These are phyloP conservation scores for Tuber magnatum DNA, from an alignment of 495 filamentous ascomycete genomes.

Conservation along the genomic window DNA sequence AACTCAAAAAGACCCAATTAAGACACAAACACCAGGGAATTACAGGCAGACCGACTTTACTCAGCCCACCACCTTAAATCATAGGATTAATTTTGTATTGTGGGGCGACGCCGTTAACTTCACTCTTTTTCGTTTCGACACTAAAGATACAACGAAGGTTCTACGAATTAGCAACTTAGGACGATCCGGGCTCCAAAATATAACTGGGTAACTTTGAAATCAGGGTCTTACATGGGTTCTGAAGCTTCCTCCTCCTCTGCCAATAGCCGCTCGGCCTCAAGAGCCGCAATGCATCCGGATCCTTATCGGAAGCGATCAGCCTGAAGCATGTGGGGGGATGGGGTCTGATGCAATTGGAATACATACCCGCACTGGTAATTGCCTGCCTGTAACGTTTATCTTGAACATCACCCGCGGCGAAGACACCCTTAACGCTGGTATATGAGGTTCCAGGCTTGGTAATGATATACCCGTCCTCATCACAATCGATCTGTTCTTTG, in stretches of 20 bases:
- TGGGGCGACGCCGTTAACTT: constrained; percentile 44
- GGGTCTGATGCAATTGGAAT: not conserved
- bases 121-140: constrained; percentile 46
- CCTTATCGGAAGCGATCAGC: constrained; percentile 50
- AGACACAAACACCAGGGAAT: not conserved
- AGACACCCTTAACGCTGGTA: constrained; percentile 86
- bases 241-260: constrained; percentile 53
- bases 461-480: constrained; percentile 78
- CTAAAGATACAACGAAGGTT: constrained; percentile 31
- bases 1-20: not conserved
- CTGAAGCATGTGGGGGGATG: constrained; percentile 32
- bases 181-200: constrained; percentile 24
- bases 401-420: constrained; percentile 95
- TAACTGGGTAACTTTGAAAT: not conserved
- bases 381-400: constrained; percentile 98
- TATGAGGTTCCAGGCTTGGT: constrained; percentile 82
- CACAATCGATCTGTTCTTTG: constrained; percentile 77
- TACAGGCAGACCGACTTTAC: not conserved
- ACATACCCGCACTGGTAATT: constrained; percentile 91
- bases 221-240: constrained; percentile 34
- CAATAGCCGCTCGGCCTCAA: constrained; percentile 90
- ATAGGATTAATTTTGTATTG: constrained; percentile 40
- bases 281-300: constrained; percentile 85
- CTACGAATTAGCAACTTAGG: constrained; percentile 27
- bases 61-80: constrained; percentile 25